These are phyloP conservation scores for Phytophthora vignae DNA, from an alignment of 352 stramenopile genomes.

Conservation along the genomic window DNA sequence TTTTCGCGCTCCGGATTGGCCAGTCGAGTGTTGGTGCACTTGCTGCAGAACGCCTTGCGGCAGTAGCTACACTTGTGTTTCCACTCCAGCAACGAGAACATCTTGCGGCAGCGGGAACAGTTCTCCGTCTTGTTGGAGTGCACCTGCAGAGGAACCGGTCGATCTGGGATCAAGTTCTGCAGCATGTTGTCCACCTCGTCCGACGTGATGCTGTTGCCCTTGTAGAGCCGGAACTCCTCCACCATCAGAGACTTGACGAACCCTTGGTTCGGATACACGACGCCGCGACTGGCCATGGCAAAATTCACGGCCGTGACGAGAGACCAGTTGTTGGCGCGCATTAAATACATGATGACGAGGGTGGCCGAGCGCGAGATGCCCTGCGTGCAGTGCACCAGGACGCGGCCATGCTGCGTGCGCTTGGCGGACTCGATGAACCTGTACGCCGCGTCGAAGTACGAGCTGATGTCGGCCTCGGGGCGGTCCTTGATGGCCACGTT, in stretches of 20 bases:
- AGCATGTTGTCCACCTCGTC: slow-evolving; percentile 81
- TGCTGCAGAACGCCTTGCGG: slow-evolving; percentile 81
- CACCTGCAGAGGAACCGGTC: slow-evolving; percentile 72
- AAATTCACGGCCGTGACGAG: slow-evolving; percentile 87
- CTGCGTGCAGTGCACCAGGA: slow-evolving; percentile 88
- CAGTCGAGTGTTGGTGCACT: slow-evolving; percentile 82
- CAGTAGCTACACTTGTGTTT: slow-evolving; percentile 88
- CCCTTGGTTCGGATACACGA: slow-evolving; percentile 87
- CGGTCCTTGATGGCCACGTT: slow-evolving; percentile 87
- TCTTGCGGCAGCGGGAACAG: slow-evolving; percentile 75
- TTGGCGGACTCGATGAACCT: slow-evolving; percentile 85
- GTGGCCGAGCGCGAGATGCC: slow-evolving; percentile 86
- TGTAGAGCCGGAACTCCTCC: slow-evolving; percentile 82
- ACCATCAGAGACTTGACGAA: slow-evolving; percentile 81
- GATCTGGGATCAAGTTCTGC: slow-evolving; percentile 77
- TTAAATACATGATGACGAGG: slow-evolving; percentile 89
- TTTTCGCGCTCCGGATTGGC: slow-evolving; percentile 71
- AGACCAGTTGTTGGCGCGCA: slow-evolving; percentile 85
- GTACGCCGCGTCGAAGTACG: slow-evolving; percentile 75
- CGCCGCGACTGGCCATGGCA: slow-evolving; percentile 71
- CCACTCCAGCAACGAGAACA: slow-evolving; percentile 86
- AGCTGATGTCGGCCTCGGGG: slow-evolving; percentile 70
- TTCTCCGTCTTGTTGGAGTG: slow-evolving; percentile 70
- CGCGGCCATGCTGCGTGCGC: slow-evolving; percentile 74
- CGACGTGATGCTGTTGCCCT: slow-evolving; percentile 72